Evolutionary conservation across 2,329 filamentous ascomycete genomes (phyloP).

Genomic region (Plenodomus biglobosus): DNA sequence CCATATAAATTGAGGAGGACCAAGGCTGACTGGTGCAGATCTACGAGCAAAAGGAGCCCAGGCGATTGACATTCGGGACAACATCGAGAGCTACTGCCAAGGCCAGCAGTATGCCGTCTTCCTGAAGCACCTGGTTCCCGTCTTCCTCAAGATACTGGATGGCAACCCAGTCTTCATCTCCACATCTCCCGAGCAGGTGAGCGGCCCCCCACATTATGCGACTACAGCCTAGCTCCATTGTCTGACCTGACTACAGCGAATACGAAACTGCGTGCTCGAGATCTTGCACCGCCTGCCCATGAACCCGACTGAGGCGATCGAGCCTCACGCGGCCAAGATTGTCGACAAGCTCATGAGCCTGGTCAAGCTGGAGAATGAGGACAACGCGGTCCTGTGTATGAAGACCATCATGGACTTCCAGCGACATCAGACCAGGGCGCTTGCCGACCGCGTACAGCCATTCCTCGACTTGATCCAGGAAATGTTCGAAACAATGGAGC

Average conservation of each 20-base stretch:
- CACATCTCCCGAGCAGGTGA: constrained; percentile 83
- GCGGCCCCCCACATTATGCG: constrained; percentile 26
- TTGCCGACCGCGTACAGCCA: constrained; percentile 78
- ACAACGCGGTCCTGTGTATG: constrained; percentile 97
- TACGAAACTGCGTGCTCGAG: constrained; percentile 91
- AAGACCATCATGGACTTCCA: constrained; percentile 98
- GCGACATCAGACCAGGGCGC: constrained; percentile 83
- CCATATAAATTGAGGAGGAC: not conserved
- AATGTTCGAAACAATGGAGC: constrained; percentile 92
- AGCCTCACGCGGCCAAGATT: constrained; percentile 83
- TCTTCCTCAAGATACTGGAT: constrained; percentile 82
- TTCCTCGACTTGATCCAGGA: constrained; percentile 93
- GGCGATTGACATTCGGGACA: constrained; percentile 85
- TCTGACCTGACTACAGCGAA: constrained; percentile 59
- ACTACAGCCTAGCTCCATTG: not conserved
- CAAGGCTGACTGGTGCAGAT: constrained; percentile 59
- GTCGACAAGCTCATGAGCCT: constrained; percentile 88
- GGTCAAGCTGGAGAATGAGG: constrained; percentile 91
- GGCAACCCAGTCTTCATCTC: constrained; percentile 89
- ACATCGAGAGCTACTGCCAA: constrained; percentile 82
- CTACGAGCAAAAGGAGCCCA: constrained; percentile 77
- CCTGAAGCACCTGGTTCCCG: constrained; percentile 82
- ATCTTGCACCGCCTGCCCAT: constrained; percentile 85
- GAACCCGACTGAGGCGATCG: constrained; percentile 76
- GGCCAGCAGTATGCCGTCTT: constrained; percentile 77